These are phyloP conservation scores for Arthroderma sp. DNA, from an alignment of 2,329 filamentous ascomycete species.

Conservation along the genomic window DNA sequence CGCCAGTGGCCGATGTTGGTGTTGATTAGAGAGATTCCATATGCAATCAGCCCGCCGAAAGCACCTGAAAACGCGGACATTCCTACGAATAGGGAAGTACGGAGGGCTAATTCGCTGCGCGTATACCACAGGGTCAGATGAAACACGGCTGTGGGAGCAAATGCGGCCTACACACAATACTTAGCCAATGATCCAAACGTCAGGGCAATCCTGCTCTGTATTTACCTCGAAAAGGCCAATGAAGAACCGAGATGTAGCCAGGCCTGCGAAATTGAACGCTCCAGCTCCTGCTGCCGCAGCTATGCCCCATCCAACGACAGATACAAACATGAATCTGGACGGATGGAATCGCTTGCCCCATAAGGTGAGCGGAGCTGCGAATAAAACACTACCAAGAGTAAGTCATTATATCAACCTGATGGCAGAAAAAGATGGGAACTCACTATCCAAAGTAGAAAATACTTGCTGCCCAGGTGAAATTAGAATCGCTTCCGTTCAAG, in stretches of 20 bases:
- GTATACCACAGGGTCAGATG: constrained; percentile 50
- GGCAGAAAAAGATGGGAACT: neutral
- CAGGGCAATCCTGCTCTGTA: neutral
- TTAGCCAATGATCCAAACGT: neutral
- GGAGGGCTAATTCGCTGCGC: constrained; percentile 41
- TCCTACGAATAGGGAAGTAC: constrained; percentile 45
- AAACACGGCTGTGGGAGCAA: constrained; percentile 49
- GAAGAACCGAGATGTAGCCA: constrained; percentile 46
- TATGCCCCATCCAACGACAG: constrained; percentile 40
- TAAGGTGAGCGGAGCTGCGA: constrained; percentile 13
- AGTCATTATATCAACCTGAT: neutral
- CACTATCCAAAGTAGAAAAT: constrained; percentile 16
- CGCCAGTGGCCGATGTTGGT: constrained; percentile 34
- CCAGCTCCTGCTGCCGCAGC: constrained; percentile 43
- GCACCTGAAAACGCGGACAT: constrained; percentile 42
- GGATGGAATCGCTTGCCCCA: constrained; percentile 13
- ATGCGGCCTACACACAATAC: constrained; percentile 40
- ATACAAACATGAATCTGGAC: constrained; percentile 14
- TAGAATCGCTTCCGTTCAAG: constrained; percentile 9
- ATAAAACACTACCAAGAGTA: constrained; percentile 8
- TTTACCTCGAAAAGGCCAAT: constrained; percentile 45
- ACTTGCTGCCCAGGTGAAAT: constrained; percentile 14
- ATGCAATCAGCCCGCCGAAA: constrained; percentile 42
- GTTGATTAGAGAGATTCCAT: constrained; percentile 19
- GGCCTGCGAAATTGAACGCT: constrained; percentile 40